These are phyloP conservation scores for Fragaria nilgerrensis DNA, from an alignment of 306 rosid genomes.

Conservation along the genomic window DNA sequence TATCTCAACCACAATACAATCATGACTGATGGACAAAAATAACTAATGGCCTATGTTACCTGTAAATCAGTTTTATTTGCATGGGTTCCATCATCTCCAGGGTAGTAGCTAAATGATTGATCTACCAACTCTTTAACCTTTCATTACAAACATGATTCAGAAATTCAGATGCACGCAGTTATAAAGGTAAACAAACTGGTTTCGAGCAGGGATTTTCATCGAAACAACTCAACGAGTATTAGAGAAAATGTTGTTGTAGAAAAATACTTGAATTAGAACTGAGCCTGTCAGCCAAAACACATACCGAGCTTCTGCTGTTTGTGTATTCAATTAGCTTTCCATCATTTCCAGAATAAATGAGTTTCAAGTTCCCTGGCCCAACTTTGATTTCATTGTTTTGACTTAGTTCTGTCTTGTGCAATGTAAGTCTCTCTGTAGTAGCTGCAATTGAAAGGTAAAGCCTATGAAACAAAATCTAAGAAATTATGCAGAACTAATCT, in stretches of 20 bases:
- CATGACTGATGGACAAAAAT: background rate
- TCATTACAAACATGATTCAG: background rate
- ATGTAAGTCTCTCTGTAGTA: conserved; percentile 15
- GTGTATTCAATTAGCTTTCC: conserved; percentile 35
- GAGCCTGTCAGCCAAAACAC: conserved; percentile 13
- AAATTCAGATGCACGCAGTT: background rate
- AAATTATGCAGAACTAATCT: background rate
- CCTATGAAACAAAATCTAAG: background rate
- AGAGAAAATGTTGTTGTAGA: background rate
- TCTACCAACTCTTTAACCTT: conserved; percentile 28
- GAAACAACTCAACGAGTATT: background rate
- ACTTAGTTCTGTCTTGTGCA: conserved; percentile 18
- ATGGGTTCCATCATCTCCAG: conserved; percentile 35
- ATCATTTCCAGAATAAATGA: conserved; percentile 32
- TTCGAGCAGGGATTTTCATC: background rate
- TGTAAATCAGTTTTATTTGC: conserved; percentile 10
- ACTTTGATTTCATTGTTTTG: conserved; percentile 27
- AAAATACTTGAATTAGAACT: background rate
- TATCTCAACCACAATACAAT: background rate
- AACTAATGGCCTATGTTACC: conserved; percentile 20
- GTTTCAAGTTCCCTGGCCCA: conserved; percentile 40
- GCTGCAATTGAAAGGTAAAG: conserved; percentile 18
- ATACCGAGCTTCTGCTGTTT: conserved; percentile 35
- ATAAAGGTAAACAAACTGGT: background rate
- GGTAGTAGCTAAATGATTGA: conserved; percentile 37